phyloP scores from a whole-genome alignment of 805 yeast species.

The Yamadazyma sp. region DNA sequence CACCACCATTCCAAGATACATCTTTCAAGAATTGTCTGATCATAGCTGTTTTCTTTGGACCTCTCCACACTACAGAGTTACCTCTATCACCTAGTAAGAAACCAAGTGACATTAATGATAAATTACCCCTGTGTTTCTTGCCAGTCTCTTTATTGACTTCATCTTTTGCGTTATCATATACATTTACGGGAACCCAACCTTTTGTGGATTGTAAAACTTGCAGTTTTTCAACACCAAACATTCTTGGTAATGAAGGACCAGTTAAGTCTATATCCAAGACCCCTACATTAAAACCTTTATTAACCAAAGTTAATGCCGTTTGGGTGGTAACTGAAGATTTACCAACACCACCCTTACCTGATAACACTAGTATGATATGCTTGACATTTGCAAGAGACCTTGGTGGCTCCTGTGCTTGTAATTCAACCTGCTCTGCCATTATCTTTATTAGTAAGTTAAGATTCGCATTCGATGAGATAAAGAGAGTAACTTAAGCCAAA shows the following conservation, averaged over 20 bases:
- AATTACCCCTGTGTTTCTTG: conserved; percentile 29
- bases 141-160: conserved; percentile 2
- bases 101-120: conserved; percentile 83
- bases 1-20: conserved; percentile 93
- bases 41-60: conserved; percentile 98
- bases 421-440: neutral
- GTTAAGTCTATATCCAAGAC: conserved; percentile 93
- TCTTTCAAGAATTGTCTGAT: conserved; percentile 88
- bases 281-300: conserved; percentile 79
- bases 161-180: conserved; percentile 13
- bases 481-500: no score
- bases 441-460: no score
- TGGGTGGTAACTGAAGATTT: conserved; percentile 96
- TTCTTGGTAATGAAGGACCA: conserved; percentile 94
- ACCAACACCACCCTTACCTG: conserved; percentile 98
- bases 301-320: conserved; percentile 75
- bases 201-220: conserved; percentile 77
- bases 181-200: conserved; percentile 90
- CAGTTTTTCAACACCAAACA: conserved; percentile 84
- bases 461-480: no score
- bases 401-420: conserved; percentile 18
- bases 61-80: conserved; percentile 95
- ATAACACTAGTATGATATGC: conserved; percentile 77
- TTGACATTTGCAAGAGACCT: conserved; percentile 49
- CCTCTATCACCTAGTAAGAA: conserved; percentile 82